Evolutionary conservation across 345 rosid genomes (phyloP).

Genomic region (Citrus sp.): DNA sequence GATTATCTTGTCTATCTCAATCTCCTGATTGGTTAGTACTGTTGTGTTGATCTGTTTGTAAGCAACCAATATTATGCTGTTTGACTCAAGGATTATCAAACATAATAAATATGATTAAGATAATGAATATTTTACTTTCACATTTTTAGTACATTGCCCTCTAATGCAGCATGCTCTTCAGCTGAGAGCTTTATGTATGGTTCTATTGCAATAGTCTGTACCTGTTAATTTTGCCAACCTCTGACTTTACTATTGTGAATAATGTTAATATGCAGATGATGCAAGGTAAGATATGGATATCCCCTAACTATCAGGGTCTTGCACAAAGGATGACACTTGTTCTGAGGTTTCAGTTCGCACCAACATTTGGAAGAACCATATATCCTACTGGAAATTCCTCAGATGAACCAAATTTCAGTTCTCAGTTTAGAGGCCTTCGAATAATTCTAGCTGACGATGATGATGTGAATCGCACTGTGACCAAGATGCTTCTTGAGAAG

Average conservation of each 20-base stretch:
- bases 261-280: constrained; percentile 59
- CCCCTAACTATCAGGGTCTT: constrained; percentile 55
- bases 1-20: neutral
- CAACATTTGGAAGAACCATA: constrained; percentile 41
- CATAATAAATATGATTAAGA: neutral
- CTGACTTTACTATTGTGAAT: neutral
- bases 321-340: constrained; percentile 70
- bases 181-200: neutral
- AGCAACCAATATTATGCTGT: neutral
- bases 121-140: neutral
- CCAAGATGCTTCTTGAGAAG: constrained; percentile 76
- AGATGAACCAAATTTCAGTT: constrained; percentile 48
- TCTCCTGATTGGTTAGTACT: neutral
- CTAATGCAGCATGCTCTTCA: neutral
- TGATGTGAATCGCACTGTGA: constrained; percentile 68
- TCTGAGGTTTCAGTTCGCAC: constrained; percentile 60
- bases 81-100: neutral
- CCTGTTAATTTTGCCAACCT: neutral
- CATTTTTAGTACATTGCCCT: neutral
- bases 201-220: neutral
- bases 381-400: constrained; percentile 30
- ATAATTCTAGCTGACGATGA: constrained; percentile 74
- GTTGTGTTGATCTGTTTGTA: neutral
- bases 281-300: constrained; percentile 91
- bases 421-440: constrained; percentile 65